A percentile compares a stretch with the other conserved stretches of the same genome.
Evolutionary conservation across 2,329 filamentous ascomycete species (phyloP).

Genomic region (Sporothrix mexicana): DNA sequence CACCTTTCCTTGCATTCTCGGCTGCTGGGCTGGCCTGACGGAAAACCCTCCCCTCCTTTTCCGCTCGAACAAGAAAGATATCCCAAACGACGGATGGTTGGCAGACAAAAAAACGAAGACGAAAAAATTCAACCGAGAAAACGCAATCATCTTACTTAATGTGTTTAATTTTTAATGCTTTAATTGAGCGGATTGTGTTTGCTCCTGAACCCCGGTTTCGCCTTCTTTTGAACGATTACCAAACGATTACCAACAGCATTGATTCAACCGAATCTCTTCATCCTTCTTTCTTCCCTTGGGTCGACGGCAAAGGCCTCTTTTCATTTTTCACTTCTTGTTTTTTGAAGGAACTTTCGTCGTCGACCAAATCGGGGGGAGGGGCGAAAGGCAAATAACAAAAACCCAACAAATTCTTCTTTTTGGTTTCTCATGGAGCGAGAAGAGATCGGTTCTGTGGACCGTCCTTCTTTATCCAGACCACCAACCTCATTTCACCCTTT

Average conservation of each 20-base stretch:
- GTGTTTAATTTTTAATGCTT: slow-evolving; percentile 25
- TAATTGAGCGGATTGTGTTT: slow-evolving; percentile 20
- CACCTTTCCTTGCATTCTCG: slow-evolving; percentile 34
- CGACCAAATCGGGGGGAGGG: slow-evolving; percentile 11
- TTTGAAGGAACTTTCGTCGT: slow-evolving; percentile 25
- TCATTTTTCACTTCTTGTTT: slow-evolving; percentile 26
- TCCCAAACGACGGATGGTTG: not conserved
- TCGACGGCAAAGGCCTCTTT: slow-evolving; percentile 22
- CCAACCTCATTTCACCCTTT: slow-evolving; percentile 10
- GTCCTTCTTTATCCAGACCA: not conserved
- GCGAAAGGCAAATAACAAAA: slow-evolving; percentile 29
- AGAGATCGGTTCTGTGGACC: slow-evolving; percentile 4
- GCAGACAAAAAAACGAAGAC: slow-evolving; percentile 6
- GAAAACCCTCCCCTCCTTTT: not conserved
- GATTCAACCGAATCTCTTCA: not conserved
- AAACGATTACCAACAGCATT: not conserved
- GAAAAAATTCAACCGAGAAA: not conserved
- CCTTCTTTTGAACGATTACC: not conserved
- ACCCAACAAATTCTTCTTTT: slow-evolving; percentile 4
- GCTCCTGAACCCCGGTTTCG: not conserved
- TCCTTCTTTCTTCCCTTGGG: not conserved
- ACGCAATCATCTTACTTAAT: slow-evolving; percentile 18
- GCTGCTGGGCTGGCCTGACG: slow-evolving; percentile 35
- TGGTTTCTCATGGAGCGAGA: not conserved
- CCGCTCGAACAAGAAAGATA: slow-evolving; percentile 16